These are phyloP conservation scores for Salicornia ramosissima DNA, from an alignment of 148 eudicot species.

Conservation along the genomic window DNA sequence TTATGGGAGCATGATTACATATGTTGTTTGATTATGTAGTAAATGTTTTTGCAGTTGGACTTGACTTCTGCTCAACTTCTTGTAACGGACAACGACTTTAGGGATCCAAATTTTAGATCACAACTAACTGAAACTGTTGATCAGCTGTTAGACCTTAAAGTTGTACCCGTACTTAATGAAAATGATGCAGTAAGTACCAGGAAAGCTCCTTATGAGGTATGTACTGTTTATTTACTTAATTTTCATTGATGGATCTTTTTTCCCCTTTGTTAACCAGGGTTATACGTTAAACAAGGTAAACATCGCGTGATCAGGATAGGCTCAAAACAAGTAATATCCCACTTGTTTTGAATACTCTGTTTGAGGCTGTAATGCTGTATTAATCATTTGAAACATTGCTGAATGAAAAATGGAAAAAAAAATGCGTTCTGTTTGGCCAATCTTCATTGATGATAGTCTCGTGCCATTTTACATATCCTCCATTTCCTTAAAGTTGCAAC, in stretches of 20 bases:
- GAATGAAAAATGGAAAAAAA: background rate
- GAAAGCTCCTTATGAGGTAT: conserved; percentile 95
- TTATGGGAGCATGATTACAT: background rate
- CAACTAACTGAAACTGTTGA: conserved; percentile 75
- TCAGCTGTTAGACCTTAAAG: conserved; percentile 56
- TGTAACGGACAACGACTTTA: conserved; percentile 91
- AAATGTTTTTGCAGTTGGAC: conserved; percentile 62
- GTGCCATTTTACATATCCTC: conserved; percentile 7
- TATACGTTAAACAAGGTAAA: conserved; percentile 28
- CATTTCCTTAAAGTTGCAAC: too few relatives aligned
- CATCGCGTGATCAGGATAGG: conserved; percentile 30
- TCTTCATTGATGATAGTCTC: conserved; percentile 16
- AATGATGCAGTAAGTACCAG: conserved; percentile 98
- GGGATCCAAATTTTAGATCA: conserved; percentile 71
- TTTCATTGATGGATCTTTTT: conserved; percentile 28
- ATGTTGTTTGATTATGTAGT: conserved; percentile 14
- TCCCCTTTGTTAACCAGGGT: conserved; percentile 32
- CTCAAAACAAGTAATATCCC: conserved; percentile 29
- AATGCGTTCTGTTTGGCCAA: conserved; percentile 5
- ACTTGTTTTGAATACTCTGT: conserved; percentile 25
- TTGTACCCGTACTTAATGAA: conserved; percentile 85
- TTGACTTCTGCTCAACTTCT: conserved; percentile 91
- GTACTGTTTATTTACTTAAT: conserved; percentile 17
- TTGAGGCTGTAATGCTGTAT: conserved; percentile 23
- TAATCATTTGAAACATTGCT: conserved; percentile 13